Conservation (phyloP, 257 asterid species). For the Solanum arcanum region DNA sequence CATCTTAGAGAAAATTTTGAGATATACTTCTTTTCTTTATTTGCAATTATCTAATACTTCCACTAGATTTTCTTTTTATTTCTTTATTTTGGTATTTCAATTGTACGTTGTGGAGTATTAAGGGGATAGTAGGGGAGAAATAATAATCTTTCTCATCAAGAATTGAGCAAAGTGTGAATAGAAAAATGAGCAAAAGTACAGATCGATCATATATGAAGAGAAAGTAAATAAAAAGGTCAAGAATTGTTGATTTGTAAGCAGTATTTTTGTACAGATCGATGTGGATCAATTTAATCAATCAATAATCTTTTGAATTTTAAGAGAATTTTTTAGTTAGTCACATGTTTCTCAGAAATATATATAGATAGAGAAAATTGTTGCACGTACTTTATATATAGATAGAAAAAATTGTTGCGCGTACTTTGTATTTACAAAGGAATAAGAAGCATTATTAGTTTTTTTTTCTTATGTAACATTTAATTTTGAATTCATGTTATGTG, state of each 20-base stretch:
- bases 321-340: neutral
- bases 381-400: neutral
- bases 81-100: neutral
- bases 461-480: no score
- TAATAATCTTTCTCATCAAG: neutral
- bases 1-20: conserved; percentile 1
- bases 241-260: neutral
- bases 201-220: neutral
- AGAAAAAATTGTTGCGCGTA: neutral
- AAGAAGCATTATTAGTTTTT: neutral
- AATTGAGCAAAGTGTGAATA: neutral
- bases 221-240: neutral
- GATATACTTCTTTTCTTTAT: neutral
- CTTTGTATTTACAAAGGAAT: neutral
- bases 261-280: neutral
- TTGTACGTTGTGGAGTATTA: neutral
- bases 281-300: neutral
- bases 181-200: neutral
- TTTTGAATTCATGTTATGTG: neutral
- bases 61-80: neutral
- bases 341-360: neutral
- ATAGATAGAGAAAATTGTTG: neutral
- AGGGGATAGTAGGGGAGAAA: neutral
- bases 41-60: neutral
- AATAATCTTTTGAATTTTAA: neutral